Evolutionary conservation across 345 rosid species (phyloP), one percentile per base, ranked within the genome.

Genomic region (Hibiscus tridactylites): DNA sequence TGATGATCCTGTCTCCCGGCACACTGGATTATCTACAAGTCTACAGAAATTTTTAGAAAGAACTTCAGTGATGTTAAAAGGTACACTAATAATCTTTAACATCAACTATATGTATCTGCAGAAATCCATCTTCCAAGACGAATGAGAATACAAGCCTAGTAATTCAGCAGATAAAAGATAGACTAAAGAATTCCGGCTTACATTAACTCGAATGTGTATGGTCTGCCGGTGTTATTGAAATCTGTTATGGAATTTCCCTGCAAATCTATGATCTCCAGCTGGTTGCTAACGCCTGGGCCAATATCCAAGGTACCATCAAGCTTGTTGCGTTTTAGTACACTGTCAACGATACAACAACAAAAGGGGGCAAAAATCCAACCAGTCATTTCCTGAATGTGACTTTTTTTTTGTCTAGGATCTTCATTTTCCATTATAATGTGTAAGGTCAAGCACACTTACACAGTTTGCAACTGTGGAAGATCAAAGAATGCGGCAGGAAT

Each of bases 1-100:
- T 2, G 3, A 3, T 28, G 44, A 47, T 66, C 80, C 88, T 0
- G 77, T 24, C 72, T 89, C 88, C 11, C 7, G 21, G 70, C 98
- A 95, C 69, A 87, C 73, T 19, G 87, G 98, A 75, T 92, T 92
- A 16, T 26, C 79, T 13, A 70, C 71, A 76, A 95, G 89, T 79
- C 99, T 92, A 91, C 83, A 73, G 12, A 76, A 7, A 60, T 70
- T 39, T 33, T n/a, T 29, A 57, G 58, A 52, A 26, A 64, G 50
- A 61, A 66, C 15, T 52, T 39, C 35, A 62, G 64, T 31, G 9
- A 16, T 24, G 13, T 16, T 9, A 15, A 68, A 61, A 39, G 35
- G 31, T 52, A 52, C 17, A 39, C 17, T 61, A 47, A 31, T 7
- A 49, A 54, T 24, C 13, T 71, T 60, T 60, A 26, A 46, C 8